A percentile compares a stretch with the other conserved stretches of the same genome.
Conservation (phyloP, 2,329 filamentous ascomycete genomes). For the Xylariaceae sp. region DNA sequence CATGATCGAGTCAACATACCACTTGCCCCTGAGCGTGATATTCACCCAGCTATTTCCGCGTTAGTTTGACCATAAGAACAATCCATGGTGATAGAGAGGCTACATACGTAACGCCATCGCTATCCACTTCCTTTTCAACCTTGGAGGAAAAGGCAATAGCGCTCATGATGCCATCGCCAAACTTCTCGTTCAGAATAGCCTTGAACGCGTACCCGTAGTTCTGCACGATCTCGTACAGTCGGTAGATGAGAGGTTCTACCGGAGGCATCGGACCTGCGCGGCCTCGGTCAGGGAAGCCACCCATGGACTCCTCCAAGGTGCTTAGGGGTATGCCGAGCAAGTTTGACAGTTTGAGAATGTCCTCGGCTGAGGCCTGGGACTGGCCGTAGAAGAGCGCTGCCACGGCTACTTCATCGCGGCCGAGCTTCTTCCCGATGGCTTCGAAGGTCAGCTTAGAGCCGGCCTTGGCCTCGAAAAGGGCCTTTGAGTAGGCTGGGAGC, state of each 20-base stretch:
- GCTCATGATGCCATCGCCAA: slow-evolving; percentile 92
- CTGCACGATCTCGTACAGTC: slow-evolving; percentile 89
- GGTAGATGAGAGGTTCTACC: slow-evolving; percentile 80
- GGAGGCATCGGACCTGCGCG: slow-evolving; percentile 76
- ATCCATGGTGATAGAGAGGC: not conserved
- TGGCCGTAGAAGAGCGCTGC: slow-evolving; percentile 92
- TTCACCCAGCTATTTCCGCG: slow-evolving; percentile 28
- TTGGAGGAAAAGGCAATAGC: slow-evolving; percentile 87
- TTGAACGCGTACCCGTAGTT: slow-evolving; percentile 97
- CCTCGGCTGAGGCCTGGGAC: slow-evolving; percentile 64
- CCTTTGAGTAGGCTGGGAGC: slow-evolving; percentile 64
- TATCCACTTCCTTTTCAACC: slow-evolving; percentile 89
- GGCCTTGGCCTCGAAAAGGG: slow-evolving; percentile 78
- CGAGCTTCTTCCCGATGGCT: slow-evolving; percentile 65
- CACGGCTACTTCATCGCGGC: slow-evolving; percentile 74
- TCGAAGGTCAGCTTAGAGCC: slow-evolving; percentile 71
- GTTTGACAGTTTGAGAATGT: slow-evolving; percentile 58
- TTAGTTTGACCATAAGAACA: slow-evolving; percentile 4
- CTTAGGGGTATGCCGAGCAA: slow-evolving; percentile 57
- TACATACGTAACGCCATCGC: slow-evolving; percentile 58
- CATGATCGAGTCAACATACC: slow-evolving; percentile 20
- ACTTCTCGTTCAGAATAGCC: slow-evolving; percentile 92
- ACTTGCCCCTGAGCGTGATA: slow-evolving; percentile 32
- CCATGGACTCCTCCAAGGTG: slow-evolving; percentile 55
- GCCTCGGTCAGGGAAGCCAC: slow-evolving; percentile 75